Percentiles rank a stretch among this genome's conserved stretches.
These are phyloP conservation scores for Berberis thunbergii DNA, from an alignment of 164 flowering plant genomes.

Conservation along the genomic window DNA sequence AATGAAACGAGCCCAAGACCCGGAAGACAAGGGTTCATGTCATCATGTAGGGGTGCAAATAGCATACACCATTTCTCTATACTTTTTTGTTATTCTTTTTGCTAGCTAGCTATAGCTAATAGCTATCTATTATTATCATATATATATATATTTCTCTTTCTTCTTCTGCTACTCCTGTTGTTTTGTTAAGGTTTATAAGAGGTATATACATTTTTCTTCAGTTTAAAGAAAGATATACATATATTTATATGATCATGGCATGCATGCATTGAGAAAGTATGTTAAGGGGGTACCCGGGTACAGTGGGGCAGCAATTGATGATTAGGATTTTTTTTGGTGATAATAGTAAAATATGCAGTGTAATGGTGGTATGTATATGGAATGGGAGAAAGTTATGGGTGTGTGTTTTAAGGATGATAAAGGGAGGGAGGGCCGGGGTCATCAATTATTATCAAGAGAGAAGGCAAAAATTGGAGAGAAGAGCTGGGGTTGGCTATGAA, in stretches of 20 bases:
- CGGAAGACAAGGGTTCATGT: slow-evolving; percentile 70
- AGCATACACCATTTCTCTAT: slow-evolving; percentile 6
- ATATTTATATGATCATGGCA: too few relatives aligned
- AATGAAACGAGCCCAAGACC: slow-evolving; percentile 30
- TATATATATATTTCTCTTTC: not conserved
- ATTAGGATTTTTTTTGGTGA: slow-evolving; percentile 30
- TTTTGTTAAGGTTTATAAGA: not conserved
- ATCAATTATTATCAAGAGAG: slow-evolving; percentile 2
- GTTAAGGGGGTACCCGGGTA: slow-evolving; percentile 40
- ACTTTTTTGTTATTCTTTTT: not conserved
- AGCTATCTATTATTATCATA: not conserved
- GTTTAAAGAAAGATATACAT: not conserved
- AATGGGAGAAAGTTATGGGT: slow-evolving; percentile 68
- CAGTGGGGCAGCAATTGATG: slow-evolving; percentile 59
- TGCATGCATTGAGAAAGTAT: slow-evolving; percentile 1
- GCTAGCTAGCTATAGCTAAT: not conserved
- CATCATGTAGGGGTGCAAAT: slow-evolving; percentile 44
- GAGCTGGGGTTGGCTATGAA: slow-evolving; percentile 14
- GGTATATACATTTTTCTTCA: not conserved
- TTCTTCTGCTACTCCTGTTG: not conserved
- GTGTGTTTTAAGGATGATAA: slow-evolving; percentile 8
- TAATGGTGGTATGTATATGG: slow-evolving; percentile 18
- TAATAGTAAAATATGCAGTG: slow-evolving; percentile 23
- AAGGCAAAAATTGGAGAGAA: not conserved
- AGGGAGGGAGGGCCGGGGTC: slow-evolving; percentile 12